Base-by-base conservation (phyloP, 164 flowering plant genomes). In the Vitis rupestris region DNA sequence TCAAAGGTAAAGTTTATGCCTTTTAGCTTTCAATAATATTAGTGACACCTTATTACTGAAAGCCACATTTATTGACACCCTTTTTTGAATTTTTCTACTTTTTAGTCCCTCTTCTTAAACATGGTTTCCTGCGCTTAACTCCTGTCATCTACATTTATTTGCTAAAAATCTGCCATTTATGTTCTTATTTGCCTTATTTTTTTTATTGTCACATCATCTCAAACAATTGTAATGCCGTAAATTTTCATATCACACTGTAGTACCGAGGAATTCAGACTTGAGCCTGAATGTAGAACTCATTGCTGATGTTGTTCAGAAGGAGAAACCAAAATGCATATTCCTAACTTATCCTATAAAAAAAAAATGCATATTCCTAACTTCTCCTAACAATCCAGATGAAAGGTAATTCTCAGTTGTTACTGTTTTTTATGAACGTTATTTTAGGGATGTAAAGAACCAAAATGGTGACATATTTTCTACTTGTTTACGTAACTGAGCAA, bases 381-480 rank as follows among this genome's bases (percentile, higher is more conserved):
- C 98, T 71, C 98, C 99, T n/a, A 96, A 96, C 75, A 96, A 96
- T 83, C 99, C 99, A 65, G 99, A 96, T 86, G 99, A 98, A 72
- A 96, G 99, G 97, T 96, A 81, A 65, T 10, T 27, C n/a, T 9
- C 3, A 1, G 2, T 37, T 30, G 50, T 4, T 4, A 31, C 31
- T 16, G 23, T 23, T 23, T 59, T 65, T 19, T 4, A 10, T 1
- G 9, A 27, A 27, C 10, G 4, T 12, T 60, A 60, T 60, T 11
- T 57, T 16, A n/a, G 27, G 15, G 60, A 53, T 48, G 44, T 29
- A 37, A 37, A 37, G 44, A 37, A 37, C 6, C 44, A 37, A 37
- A 37, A 6, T 37, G 44, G 44, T 37, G 44, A 37, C 44, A 37
- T 61, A 47, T 17, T n/a, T 5, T 44, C 8, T 8, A 16, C 14